Evolutionary conservation across 2,329 filamentous ascomycete genomes (phyloP).

Genomic region (Tolypocladium paradoxum): DNA sequence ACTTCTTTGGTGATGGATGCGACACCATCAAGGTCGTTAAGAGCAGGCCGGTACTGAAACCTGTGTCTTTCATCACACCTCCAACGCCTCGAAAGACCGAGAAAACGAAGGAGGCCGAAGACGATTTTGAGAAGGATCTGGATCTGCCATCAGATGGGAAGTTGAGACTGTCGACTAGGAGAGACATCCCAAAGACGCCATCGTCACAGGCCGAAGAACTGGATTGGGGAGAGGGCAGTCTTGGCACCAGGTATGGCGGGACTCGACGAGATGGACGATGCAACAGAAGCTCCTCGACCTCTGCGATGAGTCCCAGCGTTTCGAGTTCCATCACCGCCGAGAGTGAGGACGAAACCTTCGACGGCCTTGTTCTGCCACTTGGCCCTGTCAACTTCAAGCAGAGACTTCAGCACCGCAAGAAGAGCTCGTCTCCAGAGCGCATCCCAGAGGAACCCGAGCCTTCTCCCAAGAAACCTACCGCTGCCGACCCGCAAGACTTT

Average conservation of each 20-base stretch:
- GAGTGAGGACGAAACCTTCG: constrained; percentile 86
- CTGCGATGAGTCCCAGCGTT: constrained; percentile 83
- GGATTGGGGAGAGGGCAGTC: constrained; percentile 88
- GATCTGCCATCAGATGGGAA: constrained; percentile 59
- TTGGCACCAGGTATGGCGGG: constrained; percentile 82
- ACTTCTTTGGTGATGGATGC: constrained; percentile 51
- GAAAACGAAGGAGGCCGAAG: constrained; percentile 29
- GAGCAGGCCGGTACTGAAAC: constrained; percentile 38
- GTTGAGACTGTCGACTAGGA: constrained; percentile 51
- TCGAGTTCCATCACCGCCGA: constrained; percentile 85
- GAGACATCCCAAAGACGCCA: constrained; percentile 53
- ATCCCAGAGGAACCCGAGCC: constrained; percentile 26
- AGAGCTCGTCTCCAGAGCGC: constrained; percentile 44
- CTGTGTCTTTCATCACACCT: constrained; percentile 42
- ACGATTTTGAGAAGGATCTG: constrained; percentile 63
- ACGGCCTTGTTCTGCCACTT: constrained; percentile 75
- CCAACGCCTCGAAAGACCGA: constrained; percentile 41
- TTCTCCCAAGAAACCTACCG: constrained; percentile 18
- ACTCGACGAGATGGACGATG: constrained; percentile 72
- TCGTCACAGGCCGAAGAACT: constrained; percentile 60
- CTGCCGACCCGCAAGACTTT: constrained; percentile 60
- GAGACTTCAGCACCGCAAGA: constrained; percentile 62
- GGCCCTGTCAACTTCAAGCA: constrained; percentile 77
- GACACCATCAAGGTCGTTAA: constrained; percentile 61
- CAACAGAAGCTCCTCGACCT: constrained; percentile 75